Evolutionary conservation across 129 eudicot genomes (phyloP).

Genomic region (Heracleum sosnowskyi): DNA sequence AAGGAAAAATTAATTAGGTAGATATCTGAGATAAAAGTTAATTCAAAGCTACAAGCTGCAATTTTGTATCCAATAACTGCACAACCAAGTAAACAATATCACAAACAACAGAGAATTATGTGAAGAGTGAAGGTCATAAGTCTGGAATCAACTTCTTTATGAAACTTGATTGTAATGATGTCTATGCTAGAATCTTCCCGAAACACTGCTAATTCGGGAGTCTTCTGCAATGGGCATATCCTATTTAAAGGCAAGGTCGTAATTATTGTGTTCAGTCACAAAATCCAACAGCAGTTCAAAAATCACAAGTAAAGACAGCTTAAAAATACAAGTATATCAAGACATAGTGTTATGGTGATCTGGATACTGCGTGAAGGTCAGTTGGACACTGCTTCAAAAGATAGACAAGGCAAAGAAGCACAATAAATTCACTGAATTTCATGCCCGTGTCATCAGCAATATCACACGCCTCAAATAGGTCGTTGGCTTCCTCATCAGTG

Average conservation of each 20-base stretch:
- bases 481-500: constrained; percentile 66
- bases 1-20: neutral
- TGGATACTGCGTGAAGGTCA: constrained; percentile 44
- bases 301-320: neutral
- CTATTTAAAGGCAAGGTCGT: neutral
- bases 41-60: neutral
- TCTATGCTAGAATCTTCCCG: neutral
- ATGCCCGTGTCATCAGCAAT: constrained; percentile 69
- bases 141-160: neutral
- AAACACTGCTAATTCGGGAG: neutral
- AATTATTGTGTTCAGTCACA: neutral
- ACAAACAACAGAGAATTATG: neutral
- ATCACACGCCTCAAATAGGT: constrained; percentile 66
- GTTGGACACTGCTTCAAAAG: constrained; percentile 60
- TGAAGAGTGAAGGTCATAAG: neutral
- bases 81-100: neutral
- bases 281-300: neutral
- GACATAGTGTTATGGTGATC: neutral
- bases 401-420: constrained; percentile 87
- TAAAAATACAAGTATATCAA: neutral
- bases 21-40: neutral
- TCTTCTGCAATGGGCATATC: neutral
- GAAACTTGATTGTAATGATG: neutral
- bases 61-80: neutral
- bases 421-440: constrained; percentile 78